phyloP scores from a whole-genome alignment of 2,329 filamentous ascomycete species.

The Macroventuria anomochaeta region DNA sequence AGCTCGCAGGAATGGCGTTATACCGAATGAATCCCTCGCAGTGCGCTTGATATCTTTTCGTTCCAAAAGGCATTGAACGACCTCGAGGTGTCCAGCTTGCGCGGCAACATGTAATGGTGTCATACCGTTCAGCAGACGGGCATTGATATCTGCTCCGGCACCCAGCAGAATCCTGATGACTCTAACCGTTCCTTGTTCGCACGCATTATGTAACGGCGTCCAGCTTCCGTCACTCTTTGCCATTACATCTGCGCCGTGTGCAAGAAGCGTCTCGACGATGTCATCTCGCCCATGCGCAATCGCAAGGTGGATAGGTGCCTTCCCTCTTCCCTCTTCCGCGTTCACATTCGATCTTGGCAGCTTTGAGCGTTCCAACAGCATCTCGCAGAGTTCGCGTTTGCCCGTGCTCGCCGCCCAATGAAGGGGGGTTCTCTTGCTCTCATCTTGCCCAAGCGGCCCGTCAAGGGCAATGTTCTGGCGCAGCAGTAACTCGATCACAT shows the following conservation, averaged over 20 bases:
- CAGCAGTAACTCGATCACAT: slow-evolving; percentile 53
- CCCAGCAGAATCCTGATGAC: slow-evolving; percentile 40
- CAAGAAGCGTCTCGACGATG: slow-evolving; percentile 43
- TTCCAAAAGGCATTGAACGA: slow-evolving; percentile 48
- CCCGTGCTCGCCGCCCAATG: slow-evolving; percentile 66
- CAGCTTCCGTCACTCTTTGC: slow-evolving; percentile 45
- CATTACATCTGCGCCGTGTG: slow-evolving; percentile 40
- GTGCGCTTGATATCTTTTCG: slow-evolving; percentile 46
- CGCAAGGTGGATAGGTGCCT: slow-evolving; percentile 47
- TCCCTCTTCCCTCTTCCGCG: slow-evolving; percentile 43
- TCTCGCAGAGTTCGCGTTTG: slow-evolving; percentile 58
- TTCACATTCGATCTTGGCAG: slow-evolving; percentile 41
- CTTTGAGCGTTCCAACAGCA: slow-evolving; percentile 51
- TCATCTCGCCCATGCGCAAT: slow-evolving; percentile 45
- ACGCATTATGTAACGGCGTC: slow-evolving; percentile 46
- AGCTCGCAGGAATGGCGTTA: slow-evolving; percentile 53
- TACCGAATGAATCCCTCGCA: slow-evolving; percentile 53
- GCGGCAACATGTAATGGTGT: slow-evolving; percentile 50
- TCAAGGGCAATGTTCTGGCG: slow-evolving; percentile 51
- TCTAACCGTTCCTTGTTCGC: slow-evolving; percentile 41
- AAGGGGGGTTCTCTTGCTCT: slow-evolving; percentile 59
- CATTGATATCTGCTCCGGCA: slow-evolving; percentile 45
- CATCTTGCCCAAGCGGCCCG: slow-evolving; percentile 50
- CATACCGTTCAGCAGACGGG: slow-evolving; percentile 42
- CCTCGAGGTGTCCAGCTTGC: slow-evolving; percentile 42